A percentile compares a stretch with the other conserved stretches of the same genome.
Conservation (phyloP, 2,329 filamentous ascomycete species). For the Cladophialophora carrionii region DNA sequence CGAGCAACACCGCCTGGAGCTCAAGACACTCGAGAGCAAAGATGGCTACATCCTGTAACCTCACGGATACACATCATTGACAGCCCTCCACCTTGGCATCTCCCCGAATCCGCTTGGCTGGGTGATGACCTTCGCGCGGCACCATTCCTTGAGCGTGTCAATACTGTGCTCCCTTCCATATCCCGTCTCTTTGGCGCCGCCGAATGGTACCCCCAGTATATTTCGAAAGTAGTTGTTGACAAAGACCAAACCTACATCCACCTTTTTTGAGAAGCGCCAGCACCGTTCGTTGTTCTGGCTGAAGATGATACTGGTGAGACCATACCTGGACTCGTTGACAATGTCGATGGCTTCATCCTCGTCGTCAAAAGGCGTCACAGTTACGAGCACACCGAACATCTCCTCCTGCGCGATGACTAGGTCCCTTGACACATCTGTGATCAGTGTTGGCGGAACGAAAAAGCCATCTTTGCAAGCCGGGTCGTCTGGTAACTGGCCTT, state of each 20-base stretch:
- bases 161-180: constrained; percentile 71
- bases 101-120: constrained; percentile 15
- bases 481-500: constrained; percentile 33
- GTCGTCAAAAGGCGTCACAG: constrained; percentile 63
- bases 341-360: constrained; percentile 63
- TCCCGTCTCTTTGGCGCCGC: constrained; percentile 76
- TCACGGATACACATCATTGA: constrained; percentile 6
- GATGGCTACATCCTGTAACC: background rate
- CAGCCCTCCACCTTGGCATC: constrained; percentile 8
- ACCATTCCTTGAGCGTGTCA: constrained; percentile 62
- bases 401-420: constrained; percentile 62
- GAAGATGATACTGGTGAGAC: constrained; percentile 63
- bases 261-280: constrained; percentile 43
- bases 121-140: constrained; percentile 62
- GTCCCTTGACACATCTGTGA: constrained; percentile 60
- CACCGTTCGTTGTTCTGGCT: constrained; percentile 55
- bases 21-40: too few relatives aligned
- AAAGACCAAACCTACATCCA: constrained; percentile 64
- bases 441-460: constrained; percentile 63
- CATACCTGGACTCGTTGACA: constrained; percentile 58
- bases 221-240: constrained; percentile 55
- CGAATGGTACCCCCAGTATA: constrained; percentile 57
- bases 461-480: constrained; percentile 51
- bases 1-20: too few relatives aligned
- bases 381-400: constrained; percentile 66